Evolutionary conservation across 2,329 filamentous ascomycete genomes (phyloP), one percentile per base, ranked within the genome.

Genomic region (Xylaria sp.): DNA sequence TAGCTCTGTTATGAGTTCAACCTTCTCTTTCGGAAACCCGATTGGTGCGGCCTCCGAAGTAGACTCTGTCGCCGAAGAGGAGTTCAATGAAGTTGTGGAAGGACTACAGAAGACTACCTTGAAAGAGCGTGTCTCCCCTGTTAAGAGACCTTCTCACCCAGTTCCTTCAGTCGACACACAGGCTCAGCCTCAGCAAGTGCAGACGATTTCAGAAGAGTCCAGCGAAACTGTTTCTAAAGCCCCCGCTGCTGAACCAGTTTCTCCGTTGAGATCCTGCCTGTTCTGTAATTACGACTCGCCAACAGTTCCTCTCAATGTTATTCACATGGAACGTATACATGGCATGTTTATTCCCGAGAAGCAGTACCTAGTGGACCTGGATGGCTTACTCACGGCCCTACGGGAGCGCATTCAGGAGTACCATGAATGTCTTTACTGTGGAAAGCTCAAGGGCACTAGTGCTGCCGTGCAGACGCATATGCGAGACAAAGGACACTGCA

Each of bases 311-410:
- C 79, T 92, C 37, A 97, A 92, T 70, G 79, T 91, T 39, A 78
- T 85, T 47, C 94, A 99, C 72, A 99, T 99, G 94, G 87, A 89
- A 72, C 89, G 90, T 61, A 87, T 88, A 69, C 94, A 99, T 72
- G 91, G 93, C 78, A 92, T 97, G 86, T 97, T 97, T 75, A 88
- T 99, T 63, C 94, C 94, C 0, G 94, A 99, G 73, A 89, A 86
- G 75, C 78, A 87, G 37, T 99, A 91, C 69, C 78, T 99, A 2
- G 85, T 89, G 3, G 84, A 99, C 69, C 73, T 94, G 2, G 88
- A 96, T 62, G 92, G 92, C 1, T 78, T 99, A 54, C 76, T 99
- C 61, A 80, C 81, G 57, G 87, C 92, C 63, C 80, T 99, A 11
- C 87, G 91, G 69, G 81, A 87, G 64, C 95, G 92, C 67, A 87